A percentile compares a stretch with the other conserved stretches of the same genome.
Conservation (phyloP, 306 rosid genomes). For the Inga laurina region DNA sequence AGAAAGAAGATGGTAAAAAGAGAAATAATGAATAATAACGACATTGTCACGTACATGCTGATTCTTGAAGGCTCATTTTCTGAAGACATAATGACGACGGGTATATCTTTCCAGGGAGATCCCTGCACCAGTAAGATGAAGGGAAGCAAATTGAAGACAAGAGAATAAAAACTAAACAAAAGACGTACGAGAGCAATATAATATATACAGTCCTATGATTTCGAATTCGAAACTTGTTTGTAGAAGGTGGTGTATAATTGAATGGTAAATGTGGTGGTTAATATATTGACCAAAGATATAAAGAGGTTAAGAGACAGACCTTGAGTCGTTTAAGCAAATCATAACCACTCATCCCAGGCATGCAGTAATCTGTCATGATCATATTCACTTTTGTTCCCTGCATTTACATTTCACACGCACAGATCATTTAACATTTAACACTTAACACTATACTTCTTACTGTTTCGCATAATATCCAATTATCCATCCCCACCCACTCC, state of each 20-base stretch:
- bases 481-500: neutral
- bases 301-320: conserved; percentile 46
- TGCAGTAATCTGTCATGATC: conserved; percentile 99
- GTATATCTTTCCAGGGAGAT: conserved; percentile 95
- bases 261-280: conserved; percentile 19
- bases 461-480: neutral
- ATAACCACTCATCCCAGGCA: conserved; percentile 99
- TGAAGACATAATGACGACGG: conserved; percentile 96
- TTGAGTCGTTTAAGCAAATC: conserved; percentile 92
- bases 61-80: conserved; percentile 92
- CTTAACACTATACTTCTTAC: neutral
- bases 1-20: neutral
- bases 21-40: neutral
- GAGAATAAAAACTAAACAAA: neutral
- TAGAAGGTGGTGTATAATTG: neutral
- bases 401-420: conserved; percentile 17
- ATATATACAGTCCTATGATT: conserved; percentile 5
- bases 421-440: neutral
- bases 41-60: conserved; percentile 74
- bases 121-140: conserved; percentile 53
- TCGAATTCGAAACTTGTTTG: conserved; percentile 21
- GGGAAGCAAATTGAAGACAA: neutral
- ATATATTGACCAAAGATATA: neutral
- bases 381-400: conserved; percentile 90
- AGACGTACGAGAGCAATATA: conserved; percentile 25